A percentile compares a stretch with the other conserved stretches of the same genome.
Evolutionary conservation across 2,329 filamentous ascomycete species (phyloP).

Genomic region (Corynespora cassiicola): DNA sequence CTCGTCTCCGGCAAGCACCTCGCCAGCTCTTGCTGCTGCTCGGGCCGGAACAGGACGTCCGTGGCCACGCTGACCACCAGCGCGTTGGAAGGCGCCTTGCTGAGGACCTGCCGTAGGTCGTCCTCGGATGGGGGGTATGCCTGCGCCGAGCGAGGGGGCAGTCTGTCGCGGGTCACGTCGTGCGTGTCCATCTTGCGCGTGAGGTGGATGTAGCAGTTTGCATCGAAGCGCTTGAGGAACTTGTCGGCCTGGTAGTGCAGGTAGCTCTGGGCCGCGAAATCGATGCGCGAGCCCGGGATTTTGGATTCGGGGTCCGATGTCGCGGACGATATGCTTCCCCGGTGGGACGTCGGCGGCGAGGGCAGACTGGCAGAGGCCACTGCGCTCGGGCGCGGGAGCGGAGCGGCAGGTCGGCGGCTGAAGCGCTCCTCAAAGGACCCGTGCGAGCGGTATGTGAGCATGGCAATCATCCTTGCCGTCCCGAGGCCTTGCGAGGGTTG

Average conservation of each 20-base stretch:
- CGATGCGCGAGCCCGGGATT: slow-evolving; percentile 52
- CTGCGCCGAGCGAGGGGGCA: slow-evolving; percentile 7
- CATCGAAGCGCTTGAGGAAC: slow-evolving; percentile 48
- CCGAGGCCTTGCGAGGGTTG: slow-evolving; percentile 43
- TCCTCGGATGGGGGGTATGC: slow-evolving; percentile 16
- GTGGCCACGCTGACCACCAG: slow-evolving; percentile 45
- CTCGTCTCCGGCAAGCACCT: slow-evolving; percentile 34
- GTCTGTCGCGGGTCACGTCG: slow-evolving; percentile 35
- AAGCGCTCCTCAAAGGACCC: slow-evolving; percentile 46
- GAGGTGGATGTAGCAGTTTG: slow-evolving; percentile 49
- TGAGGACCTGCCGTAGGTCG: slow-evolving; percentile 26
- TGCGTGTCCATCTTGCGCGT: slow-evolving; percentile 49
- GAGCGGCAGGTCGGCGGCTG: slow-evolving; percentile 24
- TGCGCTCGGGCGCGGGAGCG: too few species aligned
- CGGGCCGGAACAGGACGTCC: slow-evolving; percentile 41
- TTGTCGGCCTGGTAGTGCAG: slow-evolving; percentile 49
- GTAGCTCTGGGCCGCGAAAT: slow-evolving; percentile 47
- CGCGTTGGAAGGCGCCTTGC: slow-evolving; percentile 26
- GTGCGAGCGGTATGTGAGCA: slow-evolving; percentile 48
- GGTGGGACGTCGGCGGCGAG: slow-evolving; percentile 11
- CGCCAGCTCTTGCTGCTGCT: slow-evolving; percentile 41
- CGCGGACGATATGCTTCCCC: slow-evolving; percentile 7
- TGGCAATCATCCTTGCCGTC: slow-evolving; percentile 48
- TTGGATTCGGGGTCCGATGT: not conserved
- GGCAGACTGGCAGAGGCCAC: slow-evolving; percentile 2